phyloP scores from a whole-genome alignment of 2,329 filamentous ascomycete genomes.

The Rutstroemia sydowiana region DNA sequence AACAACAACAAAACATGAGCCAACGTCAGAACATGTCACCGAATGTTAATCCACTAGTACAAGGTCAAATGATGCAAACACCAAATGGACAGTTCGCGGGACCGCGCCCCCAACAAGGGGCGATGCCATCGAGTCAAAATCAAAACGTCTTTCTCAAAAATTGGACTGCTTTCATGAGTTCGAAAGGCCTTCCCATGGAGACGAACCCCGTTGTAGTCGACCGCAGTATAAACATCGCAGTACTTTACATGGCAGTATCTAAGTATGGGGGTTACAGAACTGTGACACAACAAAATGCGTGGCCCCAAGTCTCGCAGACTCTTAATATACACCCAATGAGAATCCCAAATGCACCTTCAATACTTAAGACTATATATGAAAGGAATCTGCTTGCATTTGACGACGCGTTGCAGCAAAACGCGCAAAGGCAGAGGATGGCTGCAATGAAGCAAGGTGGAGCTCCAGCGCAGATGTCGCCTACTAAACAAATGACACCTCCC shows the following conservation, averaged over 20 bases:
- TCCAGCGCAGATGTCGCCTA: slow-evolving; percentile 36
- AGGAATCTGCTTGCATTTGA: slow-evolving; percentile 73
- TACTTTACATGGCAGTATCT: slow-evolving; percentile 70
- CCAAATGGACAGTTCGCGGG: slow-evolving; percentile 50
- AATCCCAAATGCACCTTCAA: slow-evolving; percentile 56
- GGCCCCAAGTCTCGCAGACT: slow-evolving; percentile 63
- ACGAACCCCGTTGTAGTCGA: slow-evolving; percentile 66
- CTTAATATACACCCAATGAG: slow-evolving; percentile 57
- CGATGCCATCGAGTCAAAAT: slow-evolving; percentile 36
- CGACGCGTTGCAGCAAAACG: slow-evolving; percentile 53
- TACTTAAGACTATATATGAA: slow-evolving; percentile 69
- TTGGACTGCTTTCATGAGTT: slow-evolving; percentile 69
- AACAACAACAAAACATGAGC: slow-evolving; percentile 47
- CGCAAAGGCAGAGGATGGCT: slow-evolving; percentile 36
- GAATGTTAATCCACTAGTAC: slow-evolving; percentile 24
- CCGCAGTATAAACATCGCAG: slow-evolving; percentile 65
- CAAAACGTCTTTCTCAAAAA: slow-evolving; percentile 70
- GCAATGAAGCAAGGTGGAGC: slow-evolving; percentile 26
- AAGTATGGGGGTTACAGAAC: slow-evolving; percentile 72
- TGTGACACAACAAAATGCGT: slow-evolving; percentile 62
- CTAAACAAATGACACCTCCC: slow-evolving; percentile 36
- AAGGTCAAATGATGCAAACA: slow-evolving; percentile 46
- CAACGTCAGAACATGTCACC: slow-evolving; percentile 39
- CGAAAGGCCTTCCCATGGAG: slow-evolving; percentile 67
- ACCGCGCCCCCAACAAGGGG: slow-evolving; percentile 46